Evolutionary conservation across 805 yeast species (phyloP).

Genomic region (Grigorovia yakushimaensis): DNA sequence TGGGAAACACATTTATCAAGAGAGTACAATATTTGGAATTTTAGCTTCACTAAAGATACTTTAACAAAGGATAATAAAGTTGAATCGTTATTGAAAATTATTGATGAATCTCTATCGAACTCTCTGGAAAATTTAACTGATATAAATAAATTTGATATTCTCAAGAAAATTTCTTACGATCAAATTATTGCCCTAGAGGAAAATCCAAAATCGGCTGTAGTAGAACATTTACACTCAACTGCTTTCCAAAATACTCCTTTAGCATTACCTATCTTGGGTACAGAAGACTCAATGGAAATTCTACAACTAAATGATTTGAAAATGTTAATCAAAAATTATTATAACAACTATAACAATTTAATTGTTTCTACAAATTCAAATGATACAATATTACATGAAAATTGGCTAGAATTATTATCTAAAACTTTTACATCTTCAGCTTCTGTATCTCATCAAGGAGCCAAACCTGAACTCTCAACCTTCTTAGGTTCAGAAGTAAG

Average conservation of each 20-base stretch:
- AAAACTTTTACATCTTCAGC: not conserved
- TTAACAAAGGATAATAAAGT: not conserved
- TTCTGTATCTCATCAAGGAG: not conserved
- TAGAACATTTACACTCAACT: slow-evolving; percentile 70
- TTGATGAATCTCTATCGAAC: not conserved
- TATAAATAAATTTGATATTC: not conserved
- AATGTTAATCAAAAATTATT: slow-evolving; percentile 46
- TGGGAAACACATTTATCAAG: not conserved
- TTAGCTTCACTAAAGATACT: not conserved
- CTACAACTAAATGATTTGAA: slow-evolving; percentile 50
- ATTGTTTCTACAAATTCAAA: slow-evolving; percentile 47
- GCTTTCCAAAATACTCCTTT: slow-evolving; percentile 83
- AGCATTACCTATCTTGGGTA: slow-evolving; percentile 70
- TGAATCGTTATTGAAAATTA: not conserved
- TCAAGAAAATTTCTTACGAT: not conserved
- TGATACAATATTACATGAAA: slow-evolving; percentile 42
- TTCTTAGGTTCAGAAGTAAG: slow-evolving; percentile 83
- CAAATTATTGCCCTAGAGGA: slow-evolving; percentile 11
- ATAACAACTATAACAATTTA: slow-evolving; percentile 19
- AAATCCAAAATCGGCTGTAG: slow-evolving; percentile 44
- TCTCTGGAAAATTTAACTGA: not conserved
- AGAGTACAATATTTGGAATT: not conserved
- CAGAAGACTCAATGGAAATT: slow-evolving; percentile 49
- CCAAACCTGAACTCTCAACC: slow-evolving; percentile 39
- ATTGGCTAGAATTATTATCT: slow-evolving; percentile 19